Evolutionary conservation across 2,329 filamentous ascomycete genomes (phyloP), one percentile per base, ranked within the genome.

Genomic region (Teratosphaeria viscida): DNA sequence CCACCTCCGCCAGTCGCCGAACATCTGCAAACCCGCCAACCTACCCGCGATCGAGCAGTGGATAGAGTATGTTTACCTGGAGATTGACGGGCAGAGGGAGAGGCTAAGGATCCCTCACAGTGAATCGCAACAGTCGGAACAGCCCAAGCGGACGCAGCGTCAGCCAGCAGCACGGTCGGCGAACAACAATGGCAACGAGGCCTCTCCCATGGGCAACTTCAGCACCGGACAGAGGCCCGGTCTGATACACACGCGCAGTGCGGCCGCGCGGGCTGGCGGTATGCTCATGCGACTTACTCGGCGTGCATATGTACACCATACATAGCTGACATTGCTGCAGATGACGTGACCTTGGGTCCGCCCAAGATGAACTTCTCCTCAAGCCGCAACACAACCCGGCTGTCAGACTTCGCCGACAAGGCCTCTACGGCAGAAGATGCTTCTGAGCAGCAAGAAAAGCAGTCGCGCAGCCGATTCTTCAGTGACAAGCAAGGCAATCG

Each of bases 31-130:
- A 75, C 92, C 92, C 54, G 79, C 86, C 64, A 83, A 81, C 64
- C 81, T 96, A 54, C 92, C 91, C 65, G 88, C 90, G 29, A 83
- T 87, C 64, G 90, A 95, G 77, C 90, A 95, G 79, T 97, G 92
- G 92, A 95, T 96, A 90, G 91, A 92, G 88, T 95, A 76, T 65
- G 74, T 71, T 64, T 71, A 70, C 66, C 60, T 70, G 62, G 70
- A 71, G 61, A 63, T 62, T 55, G 68, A 71, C 62, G 68, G 70
- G 62, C 63, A 62, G 64, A 65, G 69, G 67, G 69, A 72, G 60
- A 72, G 69, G 70, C 70, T 72, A 71, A 72, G 70, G 69, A 72
- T 72, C 62, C 70, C 67, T 57, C 70, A 71, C 66, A 72, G 70
- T 71, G 70, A 72, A 63, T 59, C 66, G 56, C 61, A 61, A 52